Evolutionary conservation across 2,329 filamentous ascomycete genomes (phyloP), one percentile per base, ranked within the genome.

Genomic region (Penicillium digitatum): DNA sequence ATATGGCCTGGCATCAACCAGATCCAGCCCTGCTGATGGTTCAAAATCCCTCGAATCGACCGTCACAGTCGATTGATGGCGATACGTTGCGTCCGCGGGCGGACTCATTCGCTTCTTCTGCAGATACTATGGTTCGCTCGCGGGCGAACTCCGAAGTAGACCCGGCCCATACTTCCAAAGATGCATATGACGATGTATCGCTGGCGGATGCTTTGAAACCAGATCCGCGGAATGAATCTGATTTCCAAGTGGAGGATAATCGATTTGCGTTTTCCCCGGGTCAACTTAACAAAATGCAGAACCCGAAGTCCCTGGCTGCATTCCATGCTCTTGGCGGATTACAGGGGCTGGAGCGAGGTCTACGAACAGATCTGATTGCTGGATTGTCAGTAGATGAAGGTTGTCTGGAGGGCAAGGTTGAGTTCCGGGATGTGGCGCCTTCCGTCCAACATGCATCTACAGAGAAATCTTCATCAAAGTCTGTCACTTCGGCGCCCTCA

Each of bases 261-360:
- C 87, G 87, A 0, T 96, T 96, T 67, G 91, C 90, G 16, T 96
- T 90, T 69, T 84, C 86, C 2, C 73, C 72, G 0, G 91, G 92
- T 14, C 87, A 95, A 67, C 79, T 96, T 59, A 87, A 86, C 65
- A 96, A 95, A 73, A 82, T 96, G 76, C 84, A 93, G 58, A 94
- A 95, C 69, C 92, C 92, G 3, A 96, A 96, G 77, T 95, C 85
- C 58, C 75, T 95, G 55, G 79, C 87, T 12, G 91, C 91, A 0
- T 95, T 93, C 63, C 88, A 87, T 66, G 86, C 86, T 14, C 71
- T 96, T 5, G 91, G 92, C 46, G 92, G 92, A 24, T 72, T 95
- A 16, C 74, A 74, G 18, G 92, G 92, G 0, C 73, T 96, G 46
- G 90, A 93, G 72, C 88, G 85, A 67, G 92, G 91, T 10, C 76